phyloP scores from a whole-genome alignment of 306 rosid species.

The Astragalus glycyphyllos region DNA sequence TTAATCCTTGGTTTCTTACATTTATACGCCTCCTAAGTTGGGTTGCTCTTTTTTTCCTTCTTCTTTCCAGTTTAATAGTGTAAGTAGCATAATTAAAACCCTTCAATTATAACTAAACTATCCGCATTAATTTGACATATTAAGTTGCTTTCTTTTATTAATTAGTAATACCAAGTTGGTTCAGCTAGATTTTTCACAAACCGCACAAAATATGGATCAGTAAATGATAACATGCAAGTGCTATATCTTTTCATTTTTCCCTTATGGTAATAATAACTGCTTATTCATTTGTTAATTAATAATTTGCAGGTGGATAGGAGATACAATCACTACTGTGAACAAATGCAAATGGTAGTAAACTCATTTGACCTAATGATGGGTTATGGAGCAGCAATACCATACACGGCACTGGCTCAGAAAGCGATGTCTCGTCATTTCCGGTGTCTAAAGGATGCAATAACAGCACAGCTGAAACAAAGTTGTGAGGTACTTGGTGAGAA shows the following conservation, averaged over 20 bases:
- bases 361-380: conserved; percentile 95
- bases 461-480: conserved; percentile 73
- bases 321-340: conserved; percentile 92
- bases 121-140: conserved; percentile 18
- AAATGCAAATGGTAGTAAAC: conserved; percentile 96
- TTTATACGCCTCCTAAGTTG: conserved; percentile 37
- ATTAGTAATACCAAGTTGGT: conserved; percentile 20
- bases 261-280: too few species aligned
- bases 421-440: conserved; percentile 98
- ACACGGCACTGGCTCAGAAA: conserved; percentile 91
- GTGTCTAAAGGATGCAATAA: conserved; percentile 85
- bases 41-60: neutral
- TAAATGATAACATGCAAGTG: conserved; percentile 36
- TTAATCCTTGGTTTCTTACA: conserved; percentile 41
- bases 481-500: conserved; percentile 87
- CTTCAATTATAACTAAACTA: neutral
- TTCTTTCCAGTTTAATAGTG: too few species aligned
- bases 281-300: too few species aligned
- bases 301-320: conserved; percentile 82
- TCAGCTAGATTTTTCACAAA: conserved; percentile 33
- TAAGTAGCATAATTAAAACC: too few species aligned
- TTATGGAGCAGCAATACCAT: conserved; percentile 87
- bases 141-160: conserved; percentile 30
- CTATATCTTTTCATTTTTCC: too few species aligned
- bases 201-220: conserved; percentile 26